These are phyloP conservation scores for Aureobasidium sp. DNA, from an alignment of 2,329 filamentous ascomycete species.

Conservation along the genomic window DNA sequence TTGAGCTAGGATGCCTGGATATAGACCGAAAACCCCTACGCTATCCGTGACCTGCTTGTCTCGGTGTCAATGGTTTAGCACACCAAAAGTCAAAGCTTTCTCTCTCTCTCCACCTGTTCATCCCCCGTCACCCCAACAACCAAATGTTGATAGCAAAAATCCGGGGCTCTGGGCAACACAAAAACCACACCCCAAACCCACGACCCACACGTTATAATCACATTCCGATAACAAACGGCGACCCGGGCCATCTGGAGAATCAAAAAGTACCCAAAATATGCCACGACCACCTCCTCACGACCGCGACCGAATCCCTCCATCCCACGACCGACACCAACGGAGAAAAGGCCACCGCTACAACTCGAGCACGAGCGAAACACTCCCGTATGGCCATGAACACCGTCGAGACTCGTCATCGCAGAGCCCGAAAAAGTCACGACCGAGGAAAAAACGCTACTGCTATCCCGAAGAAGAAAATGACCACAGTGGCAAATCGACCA, in stretches of 20 bases:
- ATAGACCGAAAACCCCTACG: too few species aligned
- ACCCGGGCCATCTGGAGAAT: not conserved
- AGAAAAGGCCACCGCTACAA: constrained; percentile 29
- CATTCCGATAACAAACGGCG: not conserved
- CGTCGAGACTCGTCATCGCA: not conserved
- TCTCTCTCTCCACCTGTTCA: too few species aligned
- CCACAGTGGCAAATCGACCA: constrained; percentile 19
- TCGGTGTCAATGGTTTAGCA: too few species aligned
- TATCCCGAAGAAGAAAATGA: not conserved
- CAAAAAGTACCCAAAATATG: too few species aligned
- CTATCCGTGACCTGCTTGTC: too few species aligned
- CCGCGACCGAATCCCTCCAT: constrained; percentile 19
- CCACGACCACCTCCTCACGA: not conserved
- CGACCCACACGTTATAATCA: not conserved
- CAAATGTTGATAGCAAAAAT: constrained; percentile 5
- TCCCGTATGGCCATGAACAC: not conserved
- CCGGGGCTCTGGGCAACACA: not conserved
- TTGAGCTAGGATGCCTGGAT: too few species aligned
- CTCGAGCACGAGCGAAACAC: constrained; percentile 29
- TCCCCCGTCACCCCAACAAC: not conserved
- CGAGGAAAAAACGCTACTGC: not conserved
- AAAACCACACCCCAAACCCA: not conserved
- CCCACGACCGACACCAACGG: constrained; percentile 20
- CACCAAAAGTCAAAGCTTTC: too few species aligned
- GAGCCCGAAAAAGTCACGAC: not conserved